These are phyloP conservation scores for Helicocarpus griseus DNA, from an alignment of 2,329 filamentous ascomycete species.

Conservation along the genomic window DNA sequence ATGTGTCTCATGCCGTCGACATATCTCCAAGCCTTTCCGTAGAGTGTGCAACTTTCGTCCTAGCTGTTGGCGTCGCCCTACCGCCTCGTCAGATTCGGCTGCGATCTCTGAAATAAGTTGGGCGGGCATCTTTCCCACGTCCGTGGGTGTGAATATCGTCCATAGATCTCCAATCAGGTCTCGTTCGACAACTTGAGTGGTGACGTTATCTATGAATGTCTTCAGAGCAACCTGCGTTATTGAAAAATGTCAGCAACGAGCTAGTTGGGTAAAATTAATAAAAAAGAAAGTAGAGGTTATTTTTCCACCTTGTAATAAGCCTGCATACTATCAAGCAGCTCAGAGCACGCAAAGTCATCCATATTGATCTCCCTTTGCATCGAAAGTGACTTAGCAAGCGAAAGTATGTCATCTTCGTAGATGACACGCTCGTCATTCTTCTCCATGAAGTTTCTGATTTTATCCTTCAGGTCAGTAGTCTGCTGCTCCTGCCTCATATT, in stretches of 20 bases:
- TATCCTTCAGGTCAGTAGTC: neutral
- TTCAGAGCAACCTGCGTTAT: conserved; percentile 30
- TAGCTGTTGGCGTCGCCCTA: neutral
- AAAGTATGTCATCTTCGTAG: neutral
- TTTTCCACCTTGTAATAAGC: conserved; percentile 38
- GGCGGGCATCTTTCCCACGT: conserved; percentile 13
- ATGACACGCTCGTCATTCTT: neutral
- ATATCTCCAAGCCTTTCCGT: neutral
- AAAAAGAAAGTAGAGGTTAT: neutral
- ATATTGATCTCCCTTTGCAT: conserved; percentile 23
- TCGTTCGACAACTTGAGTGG: conserved; percentile 28
- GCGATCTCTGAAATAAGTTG: conserved; percentile 16
- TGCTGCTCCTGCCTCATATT: conserved; percentile 10
- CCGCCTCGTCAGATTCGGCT: conserved; percentile 11
- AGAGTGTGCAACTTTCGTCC: neutral
- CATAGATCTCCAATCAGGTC: conserved; percentile 22
- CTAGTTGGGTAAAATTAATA: neutral
- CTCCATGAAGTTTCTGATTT: neutral
- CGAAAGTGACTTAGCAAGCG: conserved; percentile 7
- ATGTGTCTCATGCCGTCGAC: neutral
- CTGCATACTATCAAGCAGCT: conserved; percentile 33
- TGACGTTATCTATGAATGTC: conserved; percentile 32
- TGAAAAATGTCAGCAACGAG: neutral
- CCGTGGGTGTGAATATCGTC: conserved; percentile 19
- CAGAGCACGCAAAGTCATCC: conserved; percentile 27